Base-by-base conservation (phyloP, 805 yeast genomes). In the Debaryomyces hansenii region DNA sequence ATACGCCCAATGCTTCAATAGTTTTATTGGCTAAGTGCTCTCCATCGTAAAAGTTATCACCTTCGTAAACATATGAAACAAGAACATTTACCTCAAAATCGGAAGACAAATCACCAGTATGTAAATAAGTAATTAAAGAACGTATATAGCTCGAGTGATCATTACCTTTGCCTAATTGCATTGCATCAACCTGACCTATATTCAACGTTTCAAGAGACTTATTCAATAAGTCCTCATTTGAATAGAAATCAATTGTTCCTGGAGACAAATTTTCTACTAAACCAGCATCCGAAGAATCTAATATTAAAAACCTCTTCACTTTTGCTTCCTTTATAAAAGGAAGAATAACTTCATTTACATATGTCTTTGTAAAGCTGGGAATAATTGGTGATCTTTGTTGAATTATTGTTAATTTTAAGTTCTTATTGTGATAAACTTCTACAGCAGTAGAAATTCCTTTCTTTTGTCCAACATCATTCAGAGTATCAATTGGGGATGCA, bases 381-480 rank as follows among this genome's bases (percentile, higher is more conserved):
- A 90, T 70, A 2, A 90, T 74, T 0, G 97, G 97, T 0, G 96
- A 78, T 41, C 97, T 69, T 58, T 89, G 90, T 57, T 89, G 96
- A 2, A 91, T 58, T n/a, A 89, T 54, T 2, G 87, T 74, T 8
- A 85, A 21, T 2, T 75, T 69, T 37, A 60, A 56, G 2, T 51
- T 46, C 1, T 64, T 60, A 51, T 75, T 72, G 51, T 67, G 65
- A 61, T 80, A 87, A 2, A 89, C 74, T 56, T 91, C 96, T 24
- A 87, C 59, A 0, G 86, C 80, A 1, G 87, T 79, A 0, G 86
- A 74, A 3, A 80, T 63, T 0, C 80, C 81, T 0, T 37, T 24
- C n/a, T 56, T 54, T 38, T 57, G 57, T 4, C 45, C 45, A 1
- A 47, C 32, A 7, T 37, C 37, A n/a, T 10, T 11, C n/a, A 20